Evolutionary conservation across 1,139 yeast genomes (phyloP).

Genomic region (Yamadazyma spencermartinsiae): DNA sequence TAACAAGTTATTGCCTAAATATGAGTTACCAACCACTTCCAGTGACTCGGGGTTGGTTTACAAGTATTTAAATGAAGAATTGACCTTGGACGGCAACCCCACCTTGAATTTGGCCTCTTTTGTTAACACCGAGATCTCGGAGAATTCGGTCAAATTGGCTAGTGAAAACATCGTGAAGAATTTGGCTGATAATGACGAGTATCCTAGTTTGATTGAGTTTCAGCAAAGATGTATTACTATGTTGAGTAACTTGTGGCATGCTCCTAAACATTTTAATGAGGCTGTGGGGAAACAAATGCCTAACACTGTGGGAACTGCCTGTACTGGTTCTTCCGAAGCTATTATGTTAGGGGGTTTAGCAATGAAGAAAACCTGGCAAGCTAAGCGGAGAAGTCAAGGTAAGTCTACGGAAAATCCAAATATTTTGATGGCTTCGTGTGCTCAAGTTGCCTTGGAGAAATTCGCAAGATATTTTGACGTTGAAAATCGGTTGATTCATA

Average conservation of each 20-base stretch:
- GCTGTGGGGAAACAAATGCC: constrained; percentile 28
- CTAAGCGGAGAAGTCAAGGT: constrained; percentile 57
- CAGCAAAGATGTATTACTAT: constrained; percentile 84
- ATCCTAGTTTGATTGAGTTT: constrained; percentile 79
- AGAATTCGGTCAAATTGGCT: constrained; percentile 46
- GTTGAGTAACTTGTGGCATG: constrained; percentile 79
- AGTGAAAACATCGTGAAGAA: constrained; percentile 78
- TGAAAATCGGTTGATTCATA: constrained; percentile 74
- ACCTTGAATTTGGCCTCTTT: constrained; percentile 84
- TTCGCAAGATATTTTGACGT: constrained; percentile 94
- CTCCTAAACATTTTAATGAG: constrained; percentile 42
- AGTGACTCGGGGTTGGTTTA: constrained; percentile 55
- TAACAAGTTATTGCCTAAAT: constrained; percentile 43
- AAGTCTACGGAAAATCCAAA: constrained; percentile 69
- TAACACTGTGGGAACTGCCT: constrained; percentile 79
- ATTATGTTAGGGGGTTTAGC: constrained; percentile 93
- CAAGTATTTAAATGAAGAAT: constrained; percentile 67
- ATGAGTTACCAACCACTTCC: constrained; percentile 59
- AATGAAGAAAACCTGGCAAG: constrained; percentile 87
- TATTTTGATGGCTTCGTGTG: constrained; percentile 91
- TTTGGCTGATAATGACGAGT: constrained; percentile 90
- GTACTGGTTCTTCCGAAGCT: constrained; percentile 94
- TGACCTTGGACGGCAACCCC: constrained; percentile 82
- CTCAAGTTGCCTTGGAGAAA: constrained; percentile 92
- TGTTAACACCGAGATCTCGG: constrained; percentile 73